These are phyloP conservation scores for Globisporangium cylindrosporum DNA, from an alignment of 352 stramenopile genomes.

Conservation along the genomic window DNA sequence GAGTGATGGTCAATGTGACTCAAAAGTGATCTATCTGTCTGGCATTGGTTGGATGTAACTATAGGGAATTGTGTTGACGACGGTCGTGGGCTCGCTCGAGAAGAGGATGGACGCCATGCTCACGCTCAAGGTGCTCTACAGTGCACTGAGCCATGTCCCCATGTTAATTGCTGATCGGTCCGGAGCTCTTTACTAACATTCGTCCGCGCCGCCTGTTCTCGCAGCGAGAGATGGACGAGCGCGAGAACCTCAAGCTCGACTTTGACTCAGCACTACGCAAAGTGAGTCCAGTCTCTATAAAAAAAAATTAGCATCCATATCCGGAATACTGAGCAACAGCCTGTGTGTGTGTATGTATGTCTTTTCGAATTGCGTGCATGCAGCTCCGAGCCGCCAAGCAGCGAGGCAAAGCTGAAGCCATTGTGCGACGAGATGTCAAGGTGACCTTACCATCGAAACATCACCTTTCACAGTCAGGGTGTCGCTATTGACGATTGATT, in stretches of 20 bases:
- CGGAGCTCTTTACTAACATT: not conserved
- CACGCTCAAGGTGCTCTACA: slow-evolving; percentile 21
- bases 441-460: slow-evolving; percentile 1
- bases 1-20: slow-evolving; percentile 2
- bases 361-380: not conserved
- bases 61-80: slow-evolving; percentile 30
- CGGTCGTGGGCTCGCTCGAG: slow-evolving; percentile 29
- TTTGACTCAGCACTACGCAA: slow-evolving; percentile 31
- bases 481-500: too few species aligned
- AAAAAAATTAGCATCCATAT: too few species aligned
- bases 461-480: not conserved
- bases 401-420: slow-evolving; percentile 19
- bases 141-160: not conserved
- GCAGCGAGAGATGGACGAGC: slow-evolving; percentile 29
- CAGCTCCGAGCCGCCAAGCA: slow-evolving; percentile 26
- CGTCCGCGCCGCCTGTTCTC: not conserved
- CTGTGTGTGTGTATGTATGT: too few species aligned
- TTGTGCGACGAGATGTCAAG: slow-evolving; percentile 33
- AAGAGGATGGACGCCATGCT: slow-evolving; percentile 38
- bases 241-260: slow-evolving; percentile 31
- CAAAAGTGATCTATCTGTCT: not conserved
- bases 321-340: not conserved
- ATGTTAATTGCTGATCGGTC: too few species aligned
- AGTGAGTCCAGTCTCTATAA: slow-evolving; percentile 1
- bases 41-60: not conserved